A percentile compares a stretch with the other conserved stretches of the same genome.
Evolutionary conservation across 2,329 filamentous ascomycete genomes (phyloP).

Genomic region (Rhytidhysteron rufulum): DNA sequence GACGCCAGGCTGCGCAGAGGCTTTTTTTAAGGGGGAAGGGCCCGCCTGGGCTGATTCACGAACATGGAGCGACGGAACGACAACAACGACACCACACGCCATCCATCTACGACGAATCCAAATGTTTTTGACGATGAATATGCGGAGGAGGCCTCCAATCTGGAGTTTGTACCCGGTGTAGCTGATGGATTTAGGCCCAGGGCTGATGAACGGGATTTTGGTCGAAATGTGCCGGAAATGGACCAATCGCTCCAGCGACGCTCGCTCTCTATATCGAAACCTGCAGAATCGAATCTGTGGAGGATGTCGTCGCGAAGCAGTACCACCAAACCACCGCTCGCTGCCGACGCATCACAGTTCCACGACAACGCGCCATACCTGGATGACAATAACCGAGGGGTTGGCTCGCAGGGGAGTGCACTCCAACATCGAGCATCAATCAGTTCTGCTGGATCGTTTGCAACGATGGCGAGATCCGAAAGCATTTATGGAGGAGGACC

Average conservation of each 20-base stretch:
- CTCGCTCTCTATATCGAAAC: slow-evolving; percentile 18
- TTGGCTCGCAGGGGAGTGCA: slow-evolving; percentile 26
- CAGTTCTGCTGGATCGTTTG: slow-evolving; percentile 40
- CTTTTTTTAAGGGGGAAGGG: slow-evolving; percentile 20
- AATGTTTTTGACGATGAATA: slow-evolving; percentile 50
- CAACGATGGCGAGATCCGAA: slow-evolving; percentile 44
- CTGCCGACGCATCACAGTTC: slow-evolving; percentile 11
- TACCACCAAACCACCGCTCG: slow-evolving; percentile 29
- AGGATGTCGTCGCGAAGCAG: slow-evolving; percentile 34
- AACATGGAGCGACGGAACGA: slow-evolving; percentile 36
- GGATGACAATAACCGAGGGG: slow-evolving; percentile 14
- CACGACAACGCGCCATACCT: slow-evolving; percentile 15
- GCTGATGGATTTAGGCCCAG: slow-evolving; percentile 45
- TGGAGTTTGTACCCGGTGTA: slow-evolving; percentile 41
- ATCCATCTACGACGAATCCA: slow-evolving; percentile 24
- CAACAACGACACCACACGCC: slow-evolving; percentile 21
- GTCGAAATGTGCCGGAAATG: slow-evolving; percentile 21
- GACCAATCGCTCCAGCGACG: slow-evolving; percentile 18
- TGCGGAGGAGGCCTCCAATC: slow-evolving; percentile 37
- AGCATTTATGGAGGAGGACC: slow-evolving; percentile 71
- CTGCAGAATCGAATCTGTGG: slow-evolving; percentile 21
- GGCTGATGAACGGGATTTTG: slow-evolving; percentile 13
- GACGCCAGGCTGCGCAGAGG: slow-evolving; percentile 15
- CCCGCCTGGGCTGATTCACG: slow-evolving; percentile 24
- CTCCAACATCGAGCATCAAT: slow-evolving; percentile 33